A percentile compares a stretch with the other conserved stretches of the same genome.
Evolutionary conservation across 192 early-diverging fungal species (phyloP).

Genomic region (Piromyces finnis): DNA sequence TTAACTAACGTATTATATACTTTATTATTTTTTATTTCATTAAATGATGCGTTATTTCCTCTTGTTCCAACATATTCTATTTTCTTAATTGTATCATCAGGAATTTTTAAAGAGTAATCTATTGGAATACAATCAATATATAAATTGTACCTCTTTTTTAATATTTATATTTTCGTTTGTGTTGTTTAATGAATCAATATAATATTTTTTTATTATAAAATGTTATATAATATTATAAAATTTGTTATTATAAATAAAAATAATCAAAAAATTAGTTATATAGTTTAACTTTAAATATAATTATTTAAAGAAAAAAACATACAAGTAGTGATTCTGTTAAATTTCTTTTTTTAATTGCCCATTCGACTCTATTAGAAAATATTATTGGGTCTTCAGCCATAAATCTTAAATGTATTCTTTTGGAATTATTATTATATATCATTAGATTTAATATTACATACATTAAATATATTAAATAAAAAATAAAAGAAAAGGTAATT

Average conservation of each 20-base stretch:
- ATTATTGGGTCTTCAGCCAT: not conserved
- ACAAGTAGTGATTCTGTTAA: not conserved
- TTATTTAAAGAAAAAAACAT: not conserved
- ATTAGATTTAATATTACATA: too few relatives aligned
- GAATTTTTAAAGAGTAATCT: not conserved
- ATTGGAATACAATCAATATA: not conserved
- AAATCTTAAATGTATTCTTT: not conserved
- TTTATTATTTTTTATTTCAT: not conserved
- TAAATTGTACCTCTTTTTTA: not conserved
- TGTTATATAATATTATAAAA: too few relatives aligned
- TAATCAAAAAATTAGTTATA: too few relatives aligned
- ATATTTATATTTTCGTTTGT: not conserved
- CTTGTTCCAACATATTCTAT: not conserved
- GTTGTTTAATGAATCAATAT: too few relatives aligned
- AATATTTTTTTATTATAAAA: too few relatives aligned
- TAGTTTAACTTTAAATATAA: too few relatives aligned
- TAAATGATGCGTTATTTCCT: not conserved
- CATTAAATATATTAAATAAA: too few relatives aligned
- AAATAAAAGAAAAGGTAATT: too few relatives aligned
- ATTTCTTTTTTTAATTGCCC: not conserved
- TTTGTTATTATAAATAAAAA: too few relatives aligned
- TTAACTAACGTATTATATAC: conserved; percentile 1
- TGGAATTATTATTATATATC: not conserved
- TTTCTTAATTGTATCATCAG: not conserved
- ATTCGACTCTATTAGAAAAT: not conserved